Conservation (phyloP, 2,329 filamentous ascomycete species). For the Juglanconis oblonga region DNA sequence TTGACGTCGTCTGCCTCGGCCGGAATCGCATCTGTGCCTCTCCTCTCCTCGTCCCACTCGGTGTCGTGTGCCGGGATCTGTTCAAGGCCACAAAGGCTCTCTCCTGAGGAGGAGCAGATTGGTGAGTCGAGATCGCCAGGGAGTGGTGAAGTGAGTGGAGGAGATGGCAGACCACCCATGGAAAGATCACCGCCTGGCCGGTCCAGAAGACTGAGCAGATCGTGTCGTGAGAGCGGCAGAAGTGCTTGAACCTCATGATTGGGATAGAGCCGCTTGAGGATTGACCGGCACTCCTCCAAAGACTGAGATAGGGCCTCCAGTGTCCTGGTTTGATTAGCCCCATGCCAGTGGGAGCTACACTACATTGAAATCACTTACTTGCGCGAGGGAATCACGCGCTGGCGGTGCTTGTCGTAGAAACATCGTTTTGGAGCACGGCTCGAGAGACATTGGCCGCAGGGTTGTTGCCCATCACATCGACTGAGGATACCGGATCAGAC, state of each 20-base stretch:
- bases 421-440: slow-evolving; percentile 77
- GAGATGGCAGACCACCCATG: slow-evolving; percentile 45
- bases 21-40: slow-evolving; percentile 54
- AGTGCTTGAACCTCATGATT: slow-evolving; percentile 50
- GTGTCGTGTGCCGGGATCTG: slow-evolving; percentile 64
- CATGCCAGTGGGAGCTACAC: slow-evolving; percentile 20
- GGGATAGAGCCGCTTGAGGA: slow-evolving; percentile 62
- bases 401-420: slow-evolving; percentile 77
- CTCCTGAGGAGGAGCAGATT: slow-evolving; percentile 47
- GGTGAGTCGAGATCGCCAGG: slow-evolving; percentile 48
- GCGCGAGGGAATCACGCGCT: slow-evolving; percentile 72
- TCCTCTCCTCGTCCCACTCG: slow-evolving; percentile 65
- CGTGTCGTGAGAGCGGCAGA: slow-evolving; percentile 54
- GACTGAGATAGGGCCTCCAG: slow-evolving; percentile 63
- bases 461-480: slow-evolving; percentile 77
- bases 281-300: slow-evolving; percentile 62
- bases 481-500: slow-evolving; percentile 31
- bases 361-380: slow-evolving; percentile 54
- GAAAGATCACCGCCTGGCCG: slow-evolving; percentile 39
- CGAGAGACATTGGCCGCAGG: slow-evolving; percentile 79
- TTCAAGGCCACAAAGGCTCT: slow-evolving; percentile 54
- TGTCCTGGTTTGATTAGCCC: slow-evolving; percentile 36
- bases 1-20: slow-evolving; percentile 69
- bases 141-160: slow-evolving; percentile 47
- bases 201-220: slow-evolving; percentile 56